Base-by-base conservation (phyloP, 441 rosid genomes). In the Viola pubescens region DNA sequence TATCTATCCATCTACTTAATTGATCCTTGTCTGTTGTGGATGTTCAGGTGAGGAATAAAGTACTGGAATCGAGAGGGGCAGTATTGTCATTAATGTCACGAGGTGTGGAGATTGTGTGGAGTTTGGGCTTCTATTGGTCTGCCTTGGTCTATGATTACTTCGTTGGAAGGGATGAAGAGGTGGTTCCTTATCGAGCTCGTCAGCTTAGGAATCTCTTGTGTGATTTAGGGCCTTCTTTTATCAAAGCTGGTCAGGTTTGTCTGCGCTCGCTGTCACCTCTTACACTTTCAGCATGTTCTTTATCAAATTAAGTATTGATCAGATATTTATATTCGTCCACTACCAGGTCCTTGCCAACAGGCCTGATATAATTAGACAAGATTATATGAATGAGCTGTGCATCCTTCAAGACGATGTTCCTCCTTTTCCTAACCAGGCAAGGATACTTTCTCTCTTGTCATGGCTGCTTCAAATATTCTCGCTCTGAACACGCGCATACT, bases 401-500 rank as follows among this genome's bases (percentile, higher is more conserved):
- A 86, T 88, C 66, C 95, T 91, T 67, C 98, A 91, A 73, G 98
- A 88, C 57, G 98, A 91, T 59, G 98, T 88, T 57, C 98, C 98
- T 64, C 67, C 98, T 41, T 89, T 91, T 67, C 95, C 96, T 39
- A 91, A 88, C 72, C 85, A 88, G 92, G 98, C 79, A 50, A 74
- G 57, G 59, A 8, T 37, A 41, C 3, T 26, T 26, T 26, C 34
- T 26, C 34, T 26, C 34, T 26, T 26, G 34, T 2, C 34, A 26
- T 26, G 34, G 34, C 34, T 26, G 1, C 2, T 26, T 26, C 34
- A 26, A 26, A 26, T 26, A 51, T 70, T 55, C 37, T 63, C 42
- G 52, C 56, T 69, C 61, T 34, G 74, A 68, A 73, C 37, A 42
- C 37, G 59, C 68, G 62, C 48, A 43, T 16, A 11, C 53, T 48